Evolutionary conservation across 1,284 basidiomycete genomes (phyloP), one percentile per base, ranked within the genome.

Genomic region (Pseudozyma sp.): DNA sequence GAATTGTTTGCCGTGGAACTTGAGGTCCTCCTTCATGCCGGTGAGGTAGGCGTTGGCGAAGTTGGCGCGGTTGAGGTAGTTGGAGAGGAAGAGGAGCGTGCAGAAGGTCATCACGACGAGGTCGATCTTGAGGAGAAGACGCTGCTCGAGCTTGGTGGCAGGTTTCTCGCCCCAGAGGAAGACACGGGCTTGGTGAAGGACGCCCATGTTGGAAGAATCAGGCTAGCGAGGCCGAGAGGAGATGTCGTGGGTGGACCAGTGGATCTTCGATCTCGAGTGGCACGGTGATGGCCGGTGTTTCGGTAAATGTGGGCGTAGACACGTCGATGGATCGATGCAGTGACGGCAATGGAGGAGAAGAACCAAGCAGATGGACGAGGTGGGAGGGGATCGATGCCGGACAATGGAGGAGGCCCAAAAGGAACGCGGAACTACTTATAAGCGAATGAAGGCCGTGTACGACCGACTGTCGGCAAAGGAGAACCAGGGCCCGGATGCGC

Each of bases 1-100:
- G 81, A 89, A 89, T 65, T 92, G 87, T 44, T 88, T 90, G 34
- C 91, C 91, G 51, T 87, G 84, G 88, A 92, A 90, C 63, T 87
- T 78, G 35, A 93, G 87, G 47, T 92, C 91, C 83, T 93, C 90
- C 73, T 88, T 90, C 92, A 94, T 92, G 4, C 92, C 92, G 5
- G 90, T 92, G 16, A 93, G 91, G 82, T 91, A 92, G 50, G 66
- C 67, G 52, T 74, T 74, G 51, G 42, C 34, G 46, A 78, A 78
- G 62, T 77, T 77, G 45, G 68, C 60, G 8, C 77, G 51, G 43
- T 77, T 77, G 45, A 78, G 63, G 49, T 78, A 77, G 57, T 77
- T 78, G 37, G 53, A 60, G 39, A 75, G 68, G 49, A 61, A 69
- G 31, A 66, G 51, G 10, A 78, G 44, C 5, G 60, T 74, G 47